Percentiles rank a stretch among this genome's conserved stretches.
These are phyloP conservation scores for Kondoa subrosea DNA, from an alignment of 768 basidiomycete species.

Conservation along the genomic window DNA sequence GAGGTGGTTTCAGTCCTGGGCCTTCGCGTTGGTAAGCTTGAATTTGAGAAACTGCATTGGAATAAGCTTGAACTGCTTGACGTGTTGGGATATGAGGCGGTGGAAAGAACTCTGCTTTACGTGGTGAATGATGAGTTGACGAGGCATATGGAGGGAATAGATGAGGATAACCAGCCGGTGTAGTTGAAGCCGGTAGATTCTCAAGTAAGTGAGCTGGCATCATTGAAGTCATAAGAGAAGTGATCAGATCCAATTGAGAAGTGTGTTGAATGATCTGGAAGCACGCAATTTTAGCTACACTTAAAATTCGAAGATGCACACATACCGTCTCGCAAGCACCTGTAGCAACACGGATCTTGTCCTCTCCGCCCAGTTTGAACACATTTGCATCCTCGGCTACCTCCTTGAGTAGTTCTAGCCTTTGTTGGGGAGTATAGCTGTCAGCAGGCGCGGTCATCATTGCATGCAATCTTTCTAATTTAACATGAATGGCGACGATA, in stretches of 20 bases:
- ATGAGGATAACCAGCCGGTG: constrained; percentile 14
- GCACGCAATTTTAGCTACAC: neutral
- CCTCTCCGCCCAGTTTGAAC: constrained; percentile 28
- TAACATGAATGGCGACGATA: constrained; percentile 59
- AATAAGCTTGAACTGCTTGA: constrained; percentile 5
- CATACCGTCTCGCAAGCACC: constrained; percentile 28
- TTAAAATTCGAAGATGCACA: neutral
- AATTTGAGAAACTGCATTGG: neutral
- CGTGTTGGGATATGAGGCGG: neutral
- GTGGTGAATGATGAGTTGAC: neutral
- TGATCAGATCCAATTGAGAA: constrained; percentile 15
- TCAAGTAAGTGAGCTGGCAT: constrained; percentile 14
- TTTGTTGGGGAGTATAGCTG: constrained; percentile 37
- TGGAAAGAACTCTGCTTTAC: neutral
- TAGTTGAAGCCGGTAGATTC: constrained; percentile 11
- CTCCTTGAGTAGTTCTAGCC: constrained; percentile 71
- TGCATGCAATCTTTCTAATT: constrained; percentile 55
- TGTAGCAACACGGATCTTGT: constrained; percentile 30
- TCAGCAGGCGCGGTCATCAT: constrained; percentile 47
- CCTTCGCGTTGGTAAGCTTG: neutral
- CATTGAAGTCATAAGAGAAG: constrained; percentile 12
- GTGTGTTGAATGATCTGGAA: constrained; percentile 15
- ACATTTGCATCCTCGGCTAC: constrained; percentile 72
- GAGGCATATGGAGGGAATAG: constrained; percentile 13
- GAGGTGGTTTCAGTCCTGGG: neutral